phyloP scores from a whole-genome alignment of 2,329 filamentous ascomycete genomes.

The Trichoderma breve region DNA sequence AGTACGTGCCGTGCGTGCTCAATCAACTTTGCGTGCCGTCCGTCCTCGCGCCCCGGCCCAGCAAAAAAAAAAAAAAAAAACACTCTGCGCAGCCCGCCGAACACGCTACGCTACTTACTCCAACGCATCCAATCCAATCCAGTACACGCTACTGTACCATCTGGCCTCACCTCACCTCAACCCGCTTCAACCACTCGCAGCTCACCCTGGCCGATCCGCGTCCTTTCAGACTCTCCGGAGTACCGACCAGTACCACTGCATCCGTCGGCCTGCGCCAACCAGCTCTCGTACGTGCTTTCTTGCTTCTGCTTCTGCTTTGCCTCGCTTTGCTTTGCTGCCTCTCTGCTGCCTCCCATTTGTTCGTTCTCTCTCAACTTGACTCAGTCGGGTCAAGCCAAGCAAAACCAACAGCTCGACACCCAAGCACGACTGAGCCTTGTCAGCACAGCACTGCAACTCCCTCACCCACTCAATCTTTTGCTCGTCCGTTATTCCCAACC shows the following conservation, averaged over 20 bases:
- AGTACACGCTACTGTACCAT: not conserved
- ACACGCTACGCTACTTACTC: not conserved
- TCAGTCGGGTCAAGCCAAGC: not conserved
- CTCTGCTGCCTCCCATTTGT: not conserved
- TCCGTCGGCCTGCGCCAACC: constrained; percentile 14
- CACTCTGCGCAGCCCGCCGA: not conserved
- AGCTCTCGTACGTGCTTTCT: constrained; percentile 2
- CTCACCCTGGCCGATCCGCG: constrained; percentile 17
- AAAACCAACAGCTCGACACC: not conserved
- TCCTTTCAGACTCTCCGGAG: not conserved
- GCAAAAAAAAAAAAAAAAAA: not conserved
- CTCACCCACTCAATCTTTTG: not conserved
- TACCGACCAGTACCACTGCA: constrained; percentile 15
- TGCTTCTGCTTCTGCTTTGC: not conserved
- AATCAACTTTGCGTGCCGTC: not conserved
- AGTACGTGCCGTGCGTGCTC: not conserved
- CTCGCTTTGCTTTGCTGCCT: not conserved
- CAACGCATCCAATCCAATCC: not conserved
- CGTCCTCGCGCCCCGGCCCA: not conserved
- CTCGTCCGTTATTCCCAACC: constrained; percentile 1
- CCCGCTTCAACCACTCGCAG: not conserved
- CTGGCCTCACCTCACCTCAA: not conserved
- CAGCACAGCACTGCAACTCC: not conserved
- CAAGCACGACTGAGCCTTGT: constrained; percentile 7
- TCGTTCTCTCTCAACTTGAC: not conserved